These are phyloP conservation scores for Populus trichocarpa DNA, from an alignment of 441 rosid species.

Conservation along the genomic window DNA sequence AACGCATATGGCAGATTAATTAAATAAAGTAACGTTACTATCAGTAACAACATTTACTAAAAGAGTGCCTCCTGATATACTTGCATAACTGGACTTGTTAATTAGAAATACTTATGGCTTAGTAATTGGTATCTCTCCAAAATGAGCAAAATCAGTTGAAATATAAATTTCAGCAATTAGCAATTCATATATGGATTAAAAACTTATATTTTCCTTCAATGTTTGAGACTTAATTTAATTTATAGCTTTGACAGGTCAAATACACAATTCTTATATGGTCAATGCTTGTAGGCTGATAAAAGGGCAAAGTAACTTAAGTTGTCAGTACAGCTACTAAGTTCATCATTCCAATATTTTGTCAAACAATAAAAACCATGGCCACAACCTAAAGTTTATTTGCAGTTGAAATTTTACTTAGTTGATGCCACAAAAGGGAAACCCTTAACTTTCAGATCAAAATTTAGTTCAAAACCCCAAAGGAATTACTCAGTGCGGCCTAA, in stretches of 20 bases:
- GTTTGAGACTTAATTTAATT: not conserved
- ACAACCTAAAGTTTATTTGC: not conserved
- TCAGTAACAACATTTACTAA: not conserved
- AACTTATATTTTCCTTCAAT: not conserved
- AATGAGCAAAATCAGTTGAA: not conserved
- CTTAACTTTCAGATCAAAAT: not conserved
- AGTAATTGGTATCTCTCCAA: not conserved
- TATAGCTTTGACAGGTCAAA: not conserved
- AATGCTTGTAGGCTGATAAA: not conserved
- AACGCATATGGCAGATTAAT: not conserved
- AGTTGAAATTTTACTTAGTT: not conserved
- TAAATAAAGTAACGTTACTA: not conserved
- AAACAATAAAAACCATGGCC: not conserved
- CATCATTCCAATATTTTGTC: not conserved
- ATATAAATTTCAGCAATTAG: not conserved
- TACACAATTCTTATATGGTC: not conserved
- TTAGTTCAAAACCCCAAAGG: not conserved
- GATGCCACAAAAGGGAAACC: not conserved
- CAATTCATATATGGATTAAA: not conserved
- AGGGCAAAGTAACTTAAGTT: not conserved
- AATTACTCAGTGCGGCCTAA: constrained; percentile 1
- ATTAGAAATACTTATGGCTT: not conserved
- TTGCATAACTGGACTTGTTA: not conserved
- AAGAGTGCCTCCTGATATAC: not conserved
- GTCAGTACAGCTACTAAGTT: not conserved